Conservation (phyloP, 2,329 filamentous ascomycete genomes). For the Monilinia fructigena region DNA sequence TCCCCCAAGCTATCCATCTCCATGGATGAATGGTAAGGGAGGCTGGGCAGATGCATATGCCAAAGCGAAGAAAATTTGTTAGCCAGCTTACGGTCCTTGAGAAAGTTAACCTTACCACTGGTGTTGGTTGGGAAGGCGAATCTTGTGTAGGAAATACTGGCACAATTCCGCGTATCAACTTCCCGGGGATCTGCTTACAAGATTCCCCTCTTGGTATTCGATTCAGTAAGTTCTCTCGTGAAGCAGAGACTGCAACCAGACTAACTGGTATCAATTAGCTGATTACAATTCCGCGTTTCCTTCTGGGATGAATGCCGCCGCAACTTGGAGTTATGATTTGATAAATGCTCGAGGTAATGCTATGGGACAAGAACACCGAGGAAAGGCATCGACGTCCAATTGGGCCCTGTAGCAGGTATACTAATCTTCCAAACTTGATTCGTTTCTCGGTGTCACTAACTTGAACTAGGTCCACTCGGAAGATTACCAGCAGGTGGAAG, state of each 20-base stretch:
- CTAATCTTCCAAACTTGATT: neutral
- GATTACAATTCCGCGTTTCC: slow-evolving; percentile 77
- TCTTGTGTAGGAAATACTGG: slow-evolving; percentile 40
- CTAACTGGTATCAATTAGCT: slow-evolving; percentile 42
- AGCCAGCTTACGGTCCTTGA: slow-evolving; percentile 75
- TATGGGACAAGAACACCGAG: slow-evolving; percentile 68
- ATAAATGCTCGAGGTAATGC: slow-evolving; percentile 67
- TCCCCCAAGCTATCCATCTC: slow-evolving; percentile 40
- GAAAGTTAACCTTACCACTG: slow-evolving; percentile 93
- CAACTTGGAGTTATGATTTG: slow-evolving; percentile 71
- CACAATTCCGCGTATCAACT: slow-evolving; percentile 37
- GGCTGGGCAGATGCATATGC: slow-evolving; percentile 67
- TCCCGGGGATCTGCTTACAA: slow-evolving; percentile 40
- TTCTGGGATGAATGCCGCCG: slow-evolving; percentile 70
- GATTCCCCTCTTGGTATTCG: slow-evolving; percentile 42
- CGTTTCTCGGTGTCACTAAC: no score
- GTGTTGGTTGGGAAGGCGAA: slow-evolving; percentile 50
- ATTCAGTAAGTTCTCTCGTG: slow-evolving; percentile 40
- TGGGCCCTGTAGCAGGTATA: slow-evolving; percentile 68
- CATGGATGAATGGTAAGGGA: slow-evolving; percentile 40
- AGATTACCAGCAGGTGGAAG: slow-evolving; percentile 65
- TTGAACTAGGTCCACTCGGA: slow-evolving; percentile 52
- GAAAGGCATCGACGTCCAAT: slow-evolving; percentile 70
- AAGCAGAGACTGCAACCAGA: slow-evolving; percentile 44
- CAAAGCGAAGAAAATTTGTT: slow-evolving; percentile 66